Percentiles rank a stretch among this genome's conserved stretches.
Conservation (phyloP, 768 basidiomycete genomes). For the Solioccasus polychromus region DNA sequence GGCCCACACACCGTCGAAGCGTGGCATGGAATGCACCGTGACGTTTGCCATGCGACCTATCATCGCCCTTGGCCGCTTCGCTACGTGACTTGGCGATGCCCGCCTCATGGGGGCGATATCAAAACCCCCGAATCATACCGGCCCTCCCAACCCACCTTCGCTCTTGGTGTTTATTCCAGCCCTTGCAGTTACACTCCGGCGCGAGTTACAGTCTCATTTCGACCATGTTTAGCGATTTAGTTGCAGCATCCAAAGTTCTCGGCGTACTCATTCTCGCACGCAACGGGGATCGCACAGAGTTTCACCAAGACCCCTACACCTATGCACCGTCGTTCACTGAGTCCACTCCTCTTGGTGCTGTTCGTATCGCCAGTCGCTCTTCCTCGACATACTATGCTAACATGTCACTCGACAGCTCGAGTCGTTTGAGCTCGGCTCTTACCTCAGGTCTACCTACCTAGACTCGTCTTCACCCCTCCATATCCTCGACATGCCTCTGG, state of each 20-base stretch:
- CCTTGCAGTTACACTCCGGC: not conserved
- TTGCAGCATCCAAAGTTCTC: constrained; percentile 43
- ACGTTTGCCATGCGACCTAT: constrained; percentile 19
- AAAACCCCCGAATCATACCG: constrained; percentile 22
- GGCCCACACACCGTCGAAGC: constrained; percentile 23
- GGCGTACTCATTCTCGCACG: constrained; percentile 76
- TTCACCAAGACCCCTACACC: constrained; percentile 67
- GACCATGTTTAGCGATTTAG: constrained; percentile 15
- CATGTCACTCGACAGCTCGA: constrained; percentile 45
- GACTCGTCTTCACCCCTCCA: constrained; percentile 61
- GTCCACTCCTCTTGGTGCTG: constrained; percentile 77
- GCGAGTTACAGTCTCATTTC: not conserved
- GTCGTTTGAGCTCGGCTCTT: constrained; percentile 61
- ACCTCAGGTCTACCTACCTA: constrained; percentile 65
- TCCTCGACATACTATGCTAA: constrained; percentile 4
- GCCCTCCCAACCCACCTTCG: constrained; percentile 11
- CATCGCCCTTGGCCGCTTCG: constrained; percentile 31
- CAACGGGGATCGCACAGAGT: constrained; percentile 70
- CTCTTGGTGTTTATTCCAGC: constrained; percentile 1
- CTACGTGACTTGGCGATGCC: constrained; percentile 26
- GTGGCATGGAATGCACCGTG: constrained; percentile 27
- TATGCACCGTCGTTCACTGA: constrained; percentile 62
- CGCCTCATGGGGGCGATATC: constrained; percentile 30
- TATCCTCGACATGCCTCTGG: constrained; percentile 64
- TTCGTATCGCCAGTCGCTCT: constrained; percentile 27